Evolutionary conservation across 345 rosid species (phyloP).

Genomic region (Odontarrhena argentea): DNA sequence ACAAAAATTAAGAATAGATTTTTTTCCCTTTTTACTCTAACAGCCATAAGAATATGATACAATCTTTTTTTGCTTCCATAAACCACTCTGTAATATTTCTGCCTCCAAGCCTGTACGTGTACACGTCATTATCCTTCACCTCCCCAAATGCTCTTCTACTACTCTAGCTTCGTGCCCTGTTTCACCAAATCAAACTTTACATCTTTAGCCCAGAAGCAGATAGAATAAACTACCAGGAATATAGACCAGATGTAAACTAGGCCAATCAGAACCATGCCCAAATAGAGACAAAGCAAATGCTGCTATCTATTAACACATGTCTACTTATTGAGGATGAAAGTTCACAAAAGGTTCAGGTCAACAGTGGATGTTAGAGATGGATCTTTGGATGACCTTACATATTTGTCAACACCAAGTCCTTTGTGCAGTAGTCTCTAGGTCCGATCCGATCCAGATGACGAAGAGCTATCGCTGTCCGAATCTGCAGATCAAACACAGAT

Average conservation of each 20-base stretch:
- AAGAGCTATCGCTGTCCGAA: slow-evolving; percentile 90
- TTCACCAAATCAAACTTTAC: slow-evolving; percentile 24
- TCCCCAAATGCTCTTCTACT: slow-evolving; percentile 37
- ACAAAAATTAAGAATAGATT: slow-evolving; percentile 31
- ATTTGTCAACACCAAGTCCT: slow-evolving; percentile 28
- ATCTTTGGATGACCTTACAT: slow-evolving; percentile 34
- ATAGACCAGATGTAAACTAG: slow-evolving; percentile 13
- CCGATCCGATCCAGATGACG: slow-evolving; percentile 82
- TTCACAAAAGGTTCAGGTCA: slow-evolving; percentile 3
- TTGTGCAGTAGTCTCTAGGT: slow-evolving; percentile 30
- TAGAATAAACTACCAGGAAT: not conserved
- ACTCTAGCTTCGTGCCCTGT: slow-evolving; percentile 38
- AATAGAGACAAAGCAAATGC: not conserved
- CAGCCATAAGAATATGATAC: slow-evolving; percentile 32
- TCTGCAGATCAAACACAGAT: slow-evolving; percentile 50
- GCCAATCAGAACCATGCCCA: slow-evolving; percentile 10
- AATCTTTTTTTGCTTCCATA: slow-evolving; percentile 26
- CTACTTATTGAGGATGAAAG: not conserved
- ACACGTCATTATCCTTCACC: slow-evolving; percentile 19
- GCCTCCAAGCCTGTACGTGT: slow-evolving; percentile 38
- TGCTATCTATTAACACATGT: slow-evolving; percentile 6
- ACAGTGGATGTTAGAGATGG: not conserved
- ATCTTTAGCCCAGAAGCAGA: not conserved
- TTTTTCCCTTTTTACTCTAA: slow-evolving; percentile 30
- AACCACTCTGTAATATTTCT: slow-evolving; percentile 23